Evolutionary conservation across 345 rosid species (phyloP), one percentile per base, ranked within the genome.

Genomic region (Brassica cretica): DNA sequence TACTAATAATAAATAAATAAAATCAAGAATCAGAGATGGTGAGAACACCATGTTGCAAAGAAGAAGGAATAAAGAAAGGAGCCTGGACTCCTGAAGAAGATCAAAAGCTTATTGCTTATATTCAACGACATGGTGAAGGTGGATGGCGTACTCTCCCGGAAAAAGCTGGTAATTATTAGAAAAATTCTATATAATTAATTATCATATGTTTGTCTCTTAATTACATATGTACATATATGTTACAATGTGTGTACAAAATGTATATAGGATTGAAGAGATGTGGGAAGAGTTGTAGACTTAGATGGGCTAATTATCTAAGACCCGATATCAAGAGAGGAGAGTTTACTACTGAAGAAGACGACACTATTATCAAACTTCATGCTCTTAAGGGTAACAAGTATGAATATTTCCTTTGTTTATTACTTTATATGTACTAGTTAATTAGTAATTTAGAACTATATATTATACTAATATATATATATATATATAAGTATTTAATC

Each of bases 301-400:
- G 89, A 71, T 86, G 89, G 87, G 68, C 75, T 1, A 86, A 86
- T 78, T 86, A 86, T 21, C 78, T 86, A 8, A 82, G 85, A 70
- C 88, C 88, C 19, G 87, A 84, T 16, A 83, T 86, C 8, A 84
- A 76, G 66, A 86, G 89, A 84, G 89, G 86, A 18, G 81, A 82
- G 16, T 86, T 86, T 66, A 84, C 66, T 41, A 58, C 56, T 0
- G 77, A 86, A 59, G 89, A 86, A 53, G 87, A 84, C 0, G 71
- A 81, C 21, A 74, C 67, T 25, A 86, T 86, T 33, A 81, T 86
- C 72, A 64, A 80, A 41, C 87, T 84, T 39, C 89, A 84, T 67
- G 82, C 86, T 21, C 53, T 68, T 18, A 70, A 81, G 62, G 89
- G 89, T 71, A 86, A 86, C 87, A 86, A 82, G 89, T 84, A 64